phyloP scores from a whole-genome alignment of 192 early-diverging fungal species.

The Umbelopsis sp. region DNA sequence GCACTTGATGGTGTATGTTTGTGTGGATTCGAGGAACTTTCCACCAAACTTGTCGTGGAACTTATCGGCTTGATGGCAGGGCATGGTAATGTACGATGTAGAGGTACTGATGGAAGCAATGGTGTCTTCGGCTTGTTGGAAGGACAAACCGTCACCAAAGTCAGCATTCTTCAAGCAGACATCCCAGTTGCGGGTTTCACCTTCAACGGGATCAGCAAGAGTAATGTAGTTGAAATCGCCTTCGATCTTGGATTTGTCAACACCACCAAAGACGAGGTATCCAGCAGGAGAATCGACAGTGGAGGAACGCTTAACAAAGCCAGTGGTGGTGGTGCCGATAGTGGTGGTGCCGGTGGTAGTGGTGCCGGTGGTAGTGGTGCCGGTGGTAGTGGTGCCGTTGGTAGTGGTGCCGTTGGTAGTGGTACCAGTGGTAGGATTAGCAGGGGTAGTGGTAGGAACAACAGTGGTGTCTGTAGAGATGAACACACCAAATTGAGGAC shows the following conservation, averaged over 20 bases:
- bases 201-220: conserved; percentile 5
- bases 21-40: conserved; percentile 21
- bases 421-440: conserved; percentile 8
- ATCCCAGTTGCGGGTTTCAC: conserved; percentile 2
- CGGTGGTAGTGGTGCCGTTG: background rate
- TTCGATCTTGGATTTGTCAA: conserved; percentile 29
- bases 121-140: background rate
- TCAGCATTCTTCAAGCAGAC: conserved; percentile 13
- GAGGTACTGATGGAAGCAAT: conserved; percentile 5
- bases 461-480: background rate
- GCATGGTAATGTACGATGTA: conserved; percentile 28
- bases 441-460: conserved; percentile 1
- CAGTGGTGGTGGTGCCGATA: conserved; percentile 24
- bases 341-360: background rate
- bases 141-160: background rate
- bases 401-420: conserved; percentile 3
- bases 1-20: conserved; percentile 39
- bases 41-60: conserved; percentile 36
- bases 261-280: conserved; percentile 36
- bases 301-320: conserved; percentile 30
- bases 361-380: no score
- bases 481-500: conserved; percentile 39
- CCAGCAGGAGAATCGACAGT: conserved; percentile 26
- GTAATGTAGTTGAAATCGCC: conserved; percentile 2
- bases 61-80: conserved; percentile 33